These are phyloP conservation scores for Spathaspora arborariae DNA, from an alignment of 805 yeast genomes.

Conservation along the genomic window DNA sequence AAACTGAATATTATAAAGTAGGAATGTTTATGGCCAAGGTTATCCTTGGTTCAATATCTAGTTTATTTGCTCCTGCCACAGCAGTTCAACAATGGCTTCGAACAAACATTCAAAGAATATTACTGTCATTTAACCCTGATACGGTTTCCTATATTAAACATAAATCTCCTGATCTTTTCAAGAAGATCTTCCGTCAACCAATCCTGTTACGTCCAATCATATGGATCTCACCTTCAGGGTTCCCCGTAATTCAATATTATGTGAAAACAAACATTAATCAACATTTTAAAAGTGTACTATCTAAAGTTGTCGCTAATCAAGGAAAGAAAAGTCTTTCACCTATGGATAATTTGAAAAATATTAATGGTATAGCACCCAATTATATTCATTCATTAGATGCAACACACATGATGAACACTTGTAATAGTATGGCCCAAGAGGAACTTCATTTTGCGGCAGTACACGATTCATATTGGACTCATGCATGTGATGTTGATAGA, in stretches of 20 bases:
- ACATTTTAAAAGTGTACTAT: conserved; percentile 13
- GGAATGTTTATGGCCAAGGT: conserved; percentile 17
- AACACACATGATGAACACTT: conserved; percentile 35
- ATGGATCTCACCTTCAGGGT: conserved; percentile 40
- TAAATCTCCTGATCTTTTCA: neutral
- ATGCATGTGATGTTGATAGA: conserved; percentile 25
- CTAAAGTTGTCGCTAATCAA: conserved; percentile 8
- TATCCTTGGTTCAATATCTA: conserved; percentile 23
- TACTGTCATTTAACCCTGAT: conserved; percentile 20
- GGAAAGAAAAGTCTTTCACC: conserved; percentile 18
- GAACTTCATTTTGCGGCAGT: conserved; percentile 33
- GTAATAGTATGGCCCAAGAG: conserved; percentile 17
- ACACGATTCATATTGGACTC: conserved; percentile 45
- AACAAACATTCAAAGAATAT: conserved; percentile 25
- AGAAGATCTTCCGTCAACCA: conserved; percentile 14
- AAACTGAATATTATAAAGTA: neutral
- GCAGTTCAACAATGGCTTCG: conserved; percentile 34
- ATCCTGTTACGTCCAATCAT: conserved; percentile 30
- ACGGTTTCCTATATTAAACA: conserved; percentile 8
- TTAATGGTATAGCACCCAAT: conserved; percentile 40
- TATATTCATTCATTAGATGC: conserved; percentile 42
- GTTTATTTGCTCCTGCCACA: conserved; percentile 31
- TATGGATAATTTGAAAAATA: conserved; percentile 26
- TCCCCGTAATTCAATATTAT: conserved; percentile 40
- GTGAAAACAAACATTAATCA: conserved; percentile 15